phyloP scores from a whole-genome alignment of 352 stramenopile genomes.

The Pythium oligandrum region DNA sequence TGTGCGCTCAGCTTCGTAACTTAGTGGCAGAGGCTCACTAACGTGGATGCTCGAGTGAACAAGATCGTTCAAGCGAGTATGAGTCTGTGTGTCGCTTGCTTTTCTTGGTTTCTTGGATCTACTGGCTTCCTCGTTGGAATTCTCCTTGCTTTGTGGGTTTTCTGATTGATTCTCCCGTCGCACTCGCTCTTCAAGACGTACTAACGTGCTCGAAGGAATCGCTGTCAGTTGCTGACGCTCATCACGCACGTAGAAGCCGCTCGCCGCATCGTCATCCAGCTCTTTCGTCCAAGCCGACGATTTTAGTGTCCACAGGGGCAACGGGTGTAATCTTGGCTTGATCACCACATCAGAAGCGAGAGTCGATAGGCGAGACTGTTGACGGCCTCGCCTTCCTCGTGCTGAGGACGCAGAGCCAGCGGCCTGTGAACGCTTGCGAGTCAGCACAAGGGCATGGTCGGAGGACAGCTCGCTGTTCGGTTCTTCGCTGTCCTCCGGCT shows the following conservation, averaged over 20 bases:
- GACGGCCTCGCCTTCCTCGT: constrained; percentile 1
- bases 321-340: constrained; percentile 12
- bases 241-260: constrained; percentile 42
- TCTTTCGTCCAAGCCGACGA: constrained; percentile 31
- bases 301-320: constrained; percentile 13
- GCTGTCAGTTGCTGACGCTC: constrained; percentile 25
- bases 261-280: constrained; percentile 35
- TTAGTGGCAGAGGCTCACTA: neutral
- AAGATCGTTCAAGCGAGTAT: constrained; percentile 13
- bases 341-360: constrained; percentile 2
- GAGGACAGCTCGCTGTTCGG: constrained; percentile 6
- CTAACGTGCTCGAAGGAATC: constrained; percentile 42
- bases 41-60: constrained; percentile 1
- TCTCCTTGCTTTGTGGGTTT: neutral
- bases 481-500: neutral
- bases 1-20: too few species aligned
- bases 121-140: too few species aligned
- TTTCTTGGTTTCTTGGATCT: too few species aligned
- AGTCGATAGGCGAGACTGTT: too few species aligned
- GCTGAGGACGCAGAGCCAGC: constrained; percentile 2
- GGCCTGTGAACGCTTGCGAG: constrained; percentile 12
- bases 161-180: constrained; percentile 18
- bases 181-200: constrained; percentile 49
- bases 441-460: constrained; percentile 6
- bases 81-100: too few species aligned